Evolutionary conservation across 1,284 basidiomycete species (phyloP).

Genomic region (Malassezia pachydermatis): DNA sequence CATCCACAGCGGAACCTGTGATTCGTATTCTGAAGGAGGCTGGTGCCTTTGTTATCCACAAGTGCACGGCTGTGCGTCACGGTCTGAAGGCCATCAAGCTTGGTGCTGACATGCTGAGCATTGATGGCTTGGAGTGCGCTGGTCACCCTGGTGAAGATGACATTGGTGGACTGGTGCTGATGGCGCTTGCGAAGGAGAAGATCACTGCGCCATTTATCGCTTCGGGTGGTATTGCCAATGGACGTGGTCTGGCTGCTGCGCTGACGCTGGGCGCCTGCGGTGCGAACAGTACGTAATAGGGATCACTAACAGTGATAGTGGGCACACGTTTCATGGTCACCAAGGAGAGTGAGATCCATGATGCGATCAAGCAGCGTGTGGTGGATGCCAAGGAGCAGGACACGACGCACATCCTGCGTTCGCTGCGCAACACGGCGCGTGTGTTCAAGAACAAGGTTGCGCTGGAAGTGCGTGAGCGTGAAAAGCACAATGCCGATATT

Average conservation of each 20-base stretch:
- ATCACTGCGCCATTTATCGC: constrained; percentile 76
- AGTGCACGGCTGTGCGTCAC: constrained; percentile 63
- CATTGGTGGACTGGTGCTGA: constrained; percentile 77
- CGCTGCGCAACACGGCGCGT: constrained; percentile 69
- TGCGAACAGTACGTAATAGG: constrained; percentile 62
- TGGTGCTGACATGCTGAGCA: constrained; percentile 66
- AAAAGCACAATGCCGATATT: constrained; percentile 75
- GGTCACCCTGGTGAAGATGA: constrained; percentile 93
- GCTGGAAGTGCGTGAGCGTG: constrained; percentile 68
- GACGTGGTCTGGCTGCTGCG: constrained; percentile 67
- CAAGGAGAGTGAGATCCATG: constrained; percentile 65
- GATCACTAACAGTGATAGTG: constrained; percentile 30
- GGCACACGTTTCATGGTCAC: constrained; percentile 75
- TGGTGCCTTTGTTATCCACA: constrained; percentile 70
- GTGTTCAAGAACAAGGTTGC: constrained; percentile 77
- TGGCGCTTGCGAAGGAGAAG: constrained; percentile 77
- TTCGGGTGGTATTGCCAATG: constrained; percentile 59
- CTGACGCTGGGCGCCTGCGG: constrained; percentile 77
- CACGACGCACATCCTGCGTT: constrained; percentile 73
- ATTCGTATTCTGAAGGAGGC: constrained; percentile 70
- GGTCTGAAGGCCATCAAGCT: constrained; percentile 61
- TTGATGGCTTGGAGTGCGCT: constrained; percentile 56
- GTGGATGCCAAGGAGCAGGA: constrained; percentile 70
- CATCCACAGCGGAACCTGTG: constrained; percentile 57
- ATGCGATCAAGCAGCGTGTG: constrained; percentile 81